Percentiles rank a stretch among this genome's conserved stretches.
These are phyloP conservation scores for Sicyos baderoa DNA, from an alignment of 306 rosid genomes.

Conservation along the genomic window DNA sequence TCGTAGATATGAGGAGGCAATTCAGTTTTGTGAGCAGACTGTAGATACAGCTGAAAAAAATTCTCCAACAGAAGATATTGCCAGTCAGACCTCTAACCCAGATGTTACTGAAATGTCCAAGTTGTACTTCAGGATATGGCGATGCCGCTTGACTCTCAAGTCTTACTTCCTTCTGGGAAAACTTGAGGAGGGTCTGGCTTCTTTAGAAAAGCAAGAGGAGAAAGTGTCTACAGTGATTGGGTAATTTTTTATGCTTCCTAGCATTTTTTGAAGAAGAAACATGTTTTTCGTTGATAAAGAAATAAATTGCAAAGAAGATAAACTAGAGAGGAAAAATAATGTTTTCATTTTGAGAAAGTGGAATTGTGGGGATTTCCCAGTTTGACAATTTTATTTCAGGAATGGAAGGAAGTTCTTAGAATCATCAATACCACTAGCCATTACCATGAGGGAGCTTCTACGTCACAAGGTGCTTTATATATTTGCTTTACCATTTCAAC, in stretches of 20 bases:
- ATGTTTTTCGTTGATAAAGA: not conserved
- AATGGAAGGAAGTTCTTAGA: conserved; percentile 54
- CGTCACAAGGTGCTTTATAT: conserved; percentile 50
- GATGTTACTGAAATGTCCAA: conserved; percentile 39
- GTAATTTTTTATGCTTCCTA: conserved; percentile 31
- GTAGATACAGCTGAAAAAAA: conserved; percentile 79
- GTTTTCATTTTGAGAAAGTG: not conserved
- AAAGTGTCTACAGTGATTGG: conserved; percentile 37
- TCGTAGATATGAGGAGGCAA: conserved; percentile 72
- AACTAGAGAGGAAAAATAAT: not conserved
- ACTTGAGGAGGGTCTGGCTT: conserved; percentile 81
- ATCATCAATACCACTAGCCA: conserved; percentile 59
- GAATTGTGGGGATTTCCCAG: conserved; percentile 3
- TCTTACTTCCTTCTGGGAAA: conserved; percentile 68
- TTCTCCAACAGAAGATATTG: conserved; percentile 31
- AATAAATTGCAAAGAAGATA: not conserved
- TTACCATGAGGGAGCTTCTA: conserved; percentile 49
- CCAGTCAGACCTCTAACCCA: conserved; percentile 26
- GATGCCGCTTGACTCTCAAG: conserved; percentile 60
- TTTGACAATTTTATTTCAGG: conserved; percentile 38
- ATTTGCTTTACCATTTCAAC: conserved; percentile 3
- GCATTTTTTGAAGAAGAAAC: not conserved
- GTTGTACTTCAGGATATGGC: conserved; percentile 68
- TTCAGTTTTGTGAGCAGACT: conserved; percentile 66
- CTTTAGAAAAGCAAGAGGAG: conserved; percentile 57